A percentile compares a stretch with the other conserved stretches of the same genome.
Evolutionary conservation across 768 basidiomycete genomes (phyloP).

Genomic region (Pulveroboletus ravenelii): DNA sequence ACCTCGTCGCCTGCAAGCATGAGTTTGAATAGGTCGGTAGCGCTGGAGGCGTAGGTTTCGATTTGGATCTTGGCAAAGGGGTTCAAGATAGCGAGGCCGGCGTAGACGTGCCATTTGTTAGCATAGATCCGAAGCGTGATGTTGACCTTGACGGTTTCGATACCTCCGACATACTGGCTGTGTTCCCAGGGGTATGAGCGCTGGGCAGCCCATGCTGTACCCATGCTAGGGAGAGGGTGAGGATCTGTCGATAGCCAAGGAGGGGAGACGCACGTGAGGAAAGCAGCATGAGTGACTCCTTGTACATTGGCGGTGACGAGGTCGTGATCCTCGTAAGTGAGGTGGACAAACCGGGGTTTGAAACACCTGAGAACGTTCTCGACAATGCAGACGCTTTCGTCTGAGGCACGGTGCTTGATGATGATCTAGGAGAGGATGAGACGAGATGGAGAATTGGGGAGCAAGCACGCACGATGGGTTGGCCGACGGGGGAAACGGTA

Average conservation of each 20-base stretch:
- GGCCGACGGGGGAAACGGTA: slow-evolving; percentile 78
- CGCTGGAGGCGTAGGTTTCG: slow-evolving; percentile 81
- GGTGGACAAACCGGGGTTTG: slow-evolving; percentile 80
- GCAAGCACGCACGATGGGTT: slow-evolving; percentile 68
- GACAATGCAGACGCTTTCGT: slow-evolving; percentile 69
- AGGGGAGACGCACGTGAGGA: slow-evolving; percentile 65
- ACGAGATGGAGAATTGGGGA: not conserved
- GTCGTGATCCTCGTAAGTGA: slow-evolving; percentile 97
- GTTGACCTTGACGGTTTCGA: slow-evolving; percentile 96
- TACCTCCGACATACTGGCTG: slow-evolving; percentile 91
- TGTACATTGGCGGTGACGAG: slow-evolving; percentile 96
- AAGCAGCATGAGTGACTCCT: slow-evolving; percentile 96
- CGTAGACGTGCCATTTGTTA: slow-evolving; percentile 99
- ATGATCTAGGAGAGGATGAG: slow-evolving; percentile 54
- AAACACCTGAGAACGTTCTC: slow-evolving; percentile 79
- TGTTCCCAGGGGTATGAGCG: slow-evolving; percentile 91
- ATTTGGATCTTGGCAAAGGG: slow-evolving; percentile 86
- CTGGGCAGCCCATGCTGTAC: slow-evolving; percentile 85
- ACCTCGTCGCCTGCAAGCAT: slow-evolving; percentile 66
- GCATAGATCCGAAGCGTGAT: slow-evolving; percentile 93
- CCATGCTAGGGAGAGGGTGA: slow-evolving; percentile 65
- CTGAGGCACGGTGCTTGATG: slow-evolving; percentile 78
- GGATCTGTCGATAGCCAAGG: not conserved
- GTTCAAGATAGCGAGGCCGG: slow-evolving; percentile 96
- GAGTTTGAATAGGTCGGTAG: slow-evolving; percentile 90